phyloP scores from a whole-genome alignment of 192 early-diverging fungal genomes.

The Paraglomus brasilianum region DNA sequence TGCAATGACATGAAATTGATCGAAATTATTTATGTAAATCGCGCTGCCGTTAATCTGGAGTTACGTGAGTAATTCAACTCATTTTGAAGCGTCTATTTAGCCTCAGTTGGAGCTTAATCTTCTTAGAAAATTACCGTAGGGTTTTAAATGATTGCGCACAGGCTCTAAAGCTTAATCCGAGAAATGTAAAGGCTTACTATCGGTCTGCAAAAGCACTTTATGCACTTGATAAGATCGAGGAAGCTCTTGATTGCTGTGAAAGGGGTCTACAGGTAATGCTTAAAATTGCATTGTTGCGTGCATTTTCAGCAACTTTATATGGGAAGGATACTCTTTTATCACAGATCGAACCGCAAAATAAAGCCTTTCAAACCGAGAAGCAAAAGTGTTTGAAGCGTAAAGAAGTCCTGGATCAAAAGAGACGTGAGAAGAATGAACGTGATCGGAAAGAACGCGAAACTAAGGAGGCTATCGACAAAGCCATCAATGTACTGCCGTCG shows the following conservation, averaged over 20 bases:
- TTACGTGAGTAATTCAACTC: conserved; percentile 50
- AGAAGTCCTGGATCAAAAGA: conserved; percentile 46
- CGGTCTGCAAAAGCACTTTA: conserved; percentile 82
- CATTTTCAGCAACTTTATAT: background rate
- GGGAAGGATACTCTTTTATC: conserved; percentile 23
- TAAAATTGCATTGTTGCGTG: background rate
- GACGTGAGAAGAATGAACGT: conserved; percentile 48
- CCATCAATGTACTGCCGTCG: conserved; percentile 45
- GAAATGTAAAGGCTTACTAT: conserved; percentile 92
- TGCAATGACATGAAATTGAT: conserved; percentile 76
- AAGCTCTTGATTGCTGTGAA: conserved; percentile 85
- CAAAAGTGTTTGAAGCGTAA: conserved; percentile 42
- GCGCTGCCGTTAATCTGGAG: conserved; percentile 91
- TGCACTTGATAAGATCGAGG: conserved; percentile 75
- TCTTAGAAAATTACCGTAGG: conserved; percentile 75
- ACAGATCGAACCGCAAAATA: conserved; percentile 30
- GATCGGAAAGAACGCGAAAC: conserved; percentile 48
- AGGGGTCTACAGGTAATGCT: conserved; percentile 57
- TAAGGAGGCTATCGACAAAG: conserved; percentile 48
- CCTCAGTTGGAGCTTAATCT: background rate
- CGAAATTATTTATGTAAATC: conserved; percentile 78
- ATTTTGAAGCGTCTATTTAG: background rate
- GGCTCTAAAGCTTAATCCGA: conserved; percentile 74
- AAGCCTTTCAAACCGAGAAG: conserved; percentile 30
- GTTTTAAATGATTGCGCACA: conserved; percentile 88